Evolutionary conservation across 2,329 filamentous ascomycete species (phyloP).

Genomic region (Didymella pomorum): DNA sequence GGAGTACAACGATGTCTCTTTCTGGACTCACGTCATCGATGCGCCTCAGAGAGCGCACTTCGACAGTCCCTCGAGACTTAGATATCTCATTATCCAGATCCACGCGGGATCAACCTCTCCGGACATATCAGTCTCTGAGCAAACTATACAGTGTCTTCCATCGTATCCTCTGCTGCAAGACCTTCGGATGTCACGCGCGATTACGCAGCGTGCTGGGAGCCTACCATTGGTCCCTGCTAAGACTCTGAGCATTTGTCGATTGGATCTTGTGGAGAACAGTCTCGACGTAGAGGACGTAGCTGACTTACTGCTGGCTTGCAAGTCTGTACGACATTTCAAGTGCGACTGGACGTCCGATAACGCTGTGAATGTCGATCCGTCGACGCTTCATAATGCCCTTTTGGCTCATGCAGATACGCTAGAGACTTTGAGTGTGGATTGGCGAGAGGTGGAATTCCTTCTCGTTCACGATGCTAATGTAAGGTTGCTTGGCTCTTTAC

Average conservation of each 20-base stretch:
- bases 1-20: conserved; percentile 27
- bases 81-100: conserved; percentile 29
- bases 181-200: conserved; percentile 26
- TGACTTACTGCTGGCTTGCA: conserved; percentile 21
- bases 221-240: background rate
- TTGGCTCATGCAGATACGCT: conserved; percentile 25
- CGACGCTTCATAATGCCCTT: conserved; percentile 24
- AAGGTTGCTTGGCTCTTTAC: conserved; percentile 22
- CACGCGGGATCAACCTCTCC: conserved; percentile 10
- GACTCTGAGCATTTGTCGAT: conserved; percentile 23
- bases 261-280: conserved; percentile 33
- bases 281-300: conserved; percentile 23
- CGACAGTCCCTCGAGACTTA: conserved; percentile 25
- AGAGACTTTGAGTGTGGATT: conserved; percentile 27
- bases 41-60: background rate
- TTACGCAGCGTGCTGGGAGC: background rate
- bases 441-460: conserved; percentile 16
- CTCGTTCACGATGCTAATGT: background rate
- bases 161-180: conserved; percentile 23
- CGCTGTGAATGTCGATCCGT: background rate
- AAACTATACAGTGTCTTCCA: conserved; percentile 18
- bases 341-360: conserved; percentile 32
- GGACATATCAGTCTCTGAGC: conserved; percentile 10
- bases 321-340: conserved; percentile 29
- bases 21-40: conserved; percentile 32